Evolutionary conservation across 352 stramenopile genomes (phyloP).

Genomic region (Phytophthora capsici): DNA sequence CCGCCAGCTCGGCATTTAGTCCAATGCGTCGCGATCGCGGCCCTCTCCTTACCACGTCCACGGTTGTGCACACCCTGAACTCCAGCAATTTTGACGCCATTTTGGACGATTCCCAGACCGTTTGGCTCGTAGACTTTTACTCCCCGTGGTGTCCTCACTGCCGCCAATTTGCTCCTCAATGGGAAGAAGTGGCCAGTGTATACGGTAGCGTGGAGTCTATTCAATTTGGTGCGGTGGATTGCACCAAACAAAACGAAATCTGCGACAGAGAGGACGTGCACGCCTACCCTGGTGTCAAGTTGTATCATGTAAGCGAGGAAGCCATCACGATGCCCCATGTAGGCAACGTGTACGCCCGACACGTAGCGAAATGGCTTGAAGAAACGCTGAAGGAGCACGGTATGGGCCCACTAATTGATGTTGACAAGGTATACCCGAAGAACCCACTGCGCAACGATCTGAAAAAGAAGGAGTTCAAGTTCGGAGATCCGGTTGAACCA

Average conservation of each 20-base stretch:
- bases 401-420: slow-evolving; percentile 55
- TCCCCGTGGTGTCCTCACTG: slow-evolving; percentile 83
- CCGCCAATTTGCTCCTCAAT: slow-evolving; percentile 67
- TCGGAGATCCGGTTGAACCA: slow-evolving; percentile 49
- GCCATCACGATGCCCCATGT: slow-evolving; percentile 44
- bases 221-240: slow-evolving; percentile 75
- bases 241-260: slow-evolving; percentile 55
- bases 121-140: slow-evolving; percentile 86
- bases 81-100: slow-evolving; percentile 42
- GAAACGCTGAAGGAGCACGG: slow-evolving; percentile 52
- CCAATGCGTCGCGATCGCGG: slow-evolving; percentile 9
- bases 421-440: slow-evolving; percentile 52
- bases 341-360: slow-evolving; percentile 25
- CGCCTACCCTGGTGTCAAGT: slow-evolving; percentile 65
- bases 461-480: slow-evolving; percentile 48
- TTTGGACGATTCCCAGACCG: slow-evolving; percentile 52
- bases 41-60: slow-evolving; percentile 24
- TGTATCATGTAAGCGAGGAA: slow-evolving; percentile 62
- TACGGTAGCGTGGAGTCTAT: slow-evolving; percentile 53
- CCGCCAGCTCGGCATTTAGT: slow-evolving; percentile 4
- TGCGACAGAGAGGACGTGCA: slow-evolving; percentile 66
- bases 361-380: slow-evolving; percentile 75
- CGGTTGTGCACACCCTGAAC: slow-evolving; percentile 34
- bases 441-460: slow-evolving; percentile 35
- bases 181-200: slow-evolving; percentile 63